Percentiles rank a stretch among this genome's conserved stretches.
Evolutionary conservation across 345 rosid genomes (phyloP).

Genomic region (Laguncularia racemosa): DNA sequence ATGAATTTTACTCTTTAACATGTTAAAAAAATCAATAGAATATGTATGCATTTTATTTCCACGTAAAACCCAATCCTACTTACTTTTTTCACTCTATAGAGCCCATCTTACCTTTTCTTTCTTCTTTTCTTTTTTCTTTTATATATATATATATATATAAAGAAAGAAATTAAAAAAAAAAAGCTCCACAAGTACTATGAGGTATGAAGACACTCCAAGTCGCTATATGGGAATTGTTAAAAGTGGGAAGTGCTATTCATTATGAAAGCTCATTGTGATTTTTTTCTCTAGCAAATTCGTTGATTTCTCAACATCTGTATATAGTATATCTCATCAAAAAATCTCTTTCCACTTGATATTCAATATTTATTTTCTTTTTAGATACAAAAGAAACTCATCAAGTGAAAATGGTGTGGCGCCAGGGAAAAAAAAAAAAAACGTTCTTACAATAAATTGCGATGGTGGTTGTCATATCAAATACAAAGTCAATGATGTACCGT

Average conservation of each 20-base stretch:
- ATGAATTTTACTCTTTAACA: too few relatives aligned
- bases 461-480: slow-evolving; percentile 10
- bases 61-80: too few relatives aligned
- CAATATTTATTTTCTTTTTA: background rate
- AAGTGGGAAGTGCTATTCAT: slow-evolving; percentile 30
- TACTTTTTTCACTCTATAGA: too few relatives aligned
- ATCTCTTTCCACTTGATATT: background rate
- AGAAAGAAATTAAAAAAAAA: background rate
- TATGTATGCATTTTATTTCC: too few relatives aligned
- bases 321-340: background rate
- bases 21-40: too few relatives aligned
- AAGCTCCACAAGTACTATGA: background rate
- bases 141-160: too few relatives aligned
- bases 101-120: too few relatives aligned
- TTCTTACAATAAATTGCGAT: background rate
- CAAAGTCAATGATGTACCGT: background rate
- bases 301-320: background rate
- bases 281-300: slow-evolving; percentile 14
- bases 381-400: background rate
- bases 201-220: slow-evolving; percentile 1
- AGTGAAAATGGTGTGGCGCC: background rate
- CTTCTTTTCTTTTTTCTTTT: too few relatives aligned
- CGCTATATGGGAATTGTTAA: background rate
- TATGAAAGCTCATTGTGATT: slow-evolving; percentile 16
- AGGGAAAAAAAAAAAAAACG: background rate